Evolutionary conservation across 1,139 yeast genomes (phyloP).

Genomic region (Tardiomyces depauwii): DNA sequence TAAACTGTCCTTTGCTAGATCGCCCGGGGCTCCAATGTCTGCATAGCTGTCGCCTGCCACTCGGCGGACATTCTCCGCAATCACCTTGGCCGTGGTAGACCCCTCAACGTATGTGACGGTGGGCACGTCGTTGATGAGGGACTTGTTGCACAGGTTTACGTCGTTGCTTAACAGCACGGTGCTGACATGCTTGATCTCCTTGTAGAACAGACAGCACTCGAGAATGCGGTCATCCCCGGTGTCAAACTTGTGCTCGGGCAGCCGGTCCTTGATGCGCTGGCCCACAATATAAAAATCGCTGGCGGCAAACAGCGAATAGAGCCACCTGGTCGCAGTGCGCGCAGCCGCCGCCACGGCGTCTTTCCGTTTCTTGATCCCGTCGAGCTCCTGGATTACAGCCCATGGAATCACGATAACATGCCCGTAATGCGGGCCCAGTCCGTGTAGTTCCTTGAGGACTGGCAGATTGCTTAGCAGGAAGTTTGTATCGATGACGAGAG

Average conservation of each 20-base stretch:
- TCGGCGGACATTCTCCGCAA: conserved; percentile 15
- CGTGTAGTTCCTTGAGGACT: conserved; percentile 39
- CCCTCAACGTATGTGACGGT: conserved; percentile 54
- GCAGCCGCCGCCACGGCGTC: conserved; percentile 32
- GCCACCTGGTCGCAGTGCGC: conserved; percentile 71
- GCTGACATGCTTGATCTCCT: conserved; percentile 28
- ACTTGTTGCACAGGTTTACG: conserved; percentile 68
- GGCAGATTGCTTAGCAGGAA: conserved; percentile 56
- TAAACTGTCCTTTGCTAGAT: neutral
- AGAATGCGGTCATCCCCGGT: conserved; percentile 69
- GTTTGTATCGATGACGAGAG: conserved; percentile 64
- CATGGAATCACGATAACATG: conserved; percentile 54
- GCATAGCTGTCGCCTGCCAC: neutral
- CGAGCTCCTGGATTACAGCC: conserved; percentile 63
- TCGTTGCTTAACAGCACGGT: conserved; percentile 70
- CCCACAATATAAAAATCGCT: conserved; percentile 44
- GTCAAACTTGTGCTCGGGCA: conserved; percentile 35
- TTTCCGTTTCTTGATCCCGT: conserved; percentile 47
- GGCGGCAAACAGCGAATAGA: conserved; percentile 48
- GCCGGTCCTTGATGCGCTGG: conserved; percentile 33
- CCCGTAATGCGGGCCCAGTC: conserved; percentile 31
- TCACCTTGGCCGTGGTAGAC: conserved; percentile 53
- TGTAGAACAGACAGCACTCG: conserved; percentile 68
- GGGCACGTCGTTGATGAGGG: conserved; percentile 51
- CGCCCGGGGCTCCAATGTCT: neutral